These are phyloP conservation scores for Chlorella vulgaris DNA, from an alignment of 139 green algal species.

Conservation along the genomic window DNA sequence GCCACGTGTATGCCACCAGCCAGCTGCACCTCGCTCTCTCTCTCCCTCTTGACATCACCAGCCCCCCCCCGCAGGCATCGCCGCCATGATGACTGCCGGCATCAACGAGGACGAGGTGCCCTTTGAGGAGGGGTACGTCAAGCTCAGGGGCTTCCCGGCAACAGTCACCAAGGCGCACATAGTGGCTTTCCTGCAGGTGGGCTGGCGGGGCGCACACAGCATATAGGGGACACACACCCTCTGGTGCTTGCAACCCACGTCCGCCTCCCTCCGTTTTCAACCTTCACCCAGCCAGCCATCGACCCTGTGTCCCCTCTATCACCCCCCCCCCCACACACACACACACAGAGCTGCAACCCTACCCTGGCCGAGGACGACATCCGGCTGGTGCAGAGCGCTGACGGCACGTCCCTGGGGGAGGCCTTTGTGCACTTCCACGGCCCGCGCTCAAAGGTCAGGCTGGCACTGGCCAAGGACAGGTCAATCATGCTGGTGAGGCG, in stretches of 20 bases:
- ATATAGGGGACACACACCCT: neutral
- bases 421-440: constrained; percentile 52
- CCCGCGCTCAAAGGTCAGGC: constrained; percentile 40
- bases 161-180: constrained; percentile 57
- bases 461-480: constrained; percentile 52
- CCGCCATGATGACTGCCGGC: constrained; percentile 36
- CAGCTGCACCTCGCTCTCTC: neutral
- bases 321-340: neutral
- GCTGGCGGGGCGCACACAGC: neutral
- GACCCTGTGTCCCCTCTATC: neutral
- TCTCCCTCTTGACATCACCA: neutral
- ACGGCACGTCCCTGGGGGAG: constrained; percentile 54
- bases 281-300: neutral
- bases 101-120: constrained; percentile 56
- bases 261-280: too few relatives aligned
- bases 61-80: constrained; percentile 20
- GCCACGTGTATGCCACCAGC: too few relatives aligned
- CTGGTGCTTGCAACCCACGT: too few relatives aligned
- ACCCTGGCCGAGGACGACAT: constrained; percentile 44
- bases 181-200: constrained; percentile 48
- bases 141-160: constrained; percentile 52
- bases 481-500: constrained; percentile 40
- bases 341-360: constrained; percentile 32
- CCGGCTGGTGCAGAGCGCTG: constrained; percentile 45
- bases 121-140: constrained; percentile 61